Percentiles rank a stretch among this genome's conserved stretches.
Conservation (phyloP, 306 rosid species). For the Glycine latifolia region DNA sequence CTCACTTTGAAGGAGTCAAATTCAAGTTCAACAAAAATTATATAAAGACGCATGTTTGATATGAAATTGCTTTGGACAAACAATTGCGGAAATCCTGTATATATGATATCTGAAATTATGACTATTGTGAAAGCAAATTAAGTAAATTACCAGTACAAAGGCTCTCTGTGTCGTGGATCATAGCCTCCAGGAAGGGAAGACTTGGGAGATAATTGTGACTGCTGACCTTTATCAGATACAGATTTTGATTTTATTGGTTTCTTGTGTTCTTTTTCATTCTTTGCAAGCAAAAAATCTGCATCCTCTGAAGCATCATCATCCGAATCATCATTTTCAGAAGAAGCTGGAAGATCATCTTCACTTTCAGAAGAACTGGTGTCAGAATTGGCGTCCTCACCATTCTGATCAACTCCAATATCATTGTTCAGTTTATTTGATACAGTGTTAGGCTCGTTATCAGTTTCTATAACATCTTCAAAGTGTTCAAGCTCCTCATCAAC, state of each 20-base stretch:
- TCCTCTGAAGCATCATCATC: conserved; percentile 73
- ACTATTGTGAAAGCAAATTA: conserved; percentile 7
- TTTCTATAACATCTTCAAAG: conserved; percentile 81
- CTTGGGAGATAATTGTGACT: conserved; percentile 52
- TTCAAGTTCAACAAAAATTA: no score
- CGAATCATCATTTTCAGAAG: conserved; percentile 73
- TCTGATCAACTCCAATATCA: conserved; percentile 39
- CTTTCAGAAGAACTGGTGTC: conserved; percentile 68
- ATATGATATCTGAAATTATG: conserved; percentile 2
- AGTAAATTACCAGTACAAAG: conserved; percentile 75
- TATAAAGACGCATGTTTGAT: neutral
- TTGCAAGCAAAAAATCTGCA: conserved; percentile 51
- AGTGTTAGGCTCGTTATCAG: conserved; percentile 56
- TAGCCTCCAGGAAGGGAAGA: conserved; percentile 82
- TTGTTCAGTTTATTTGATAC: conserved; percentile 48
- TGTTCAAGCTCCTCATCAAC: conserved; percentile 90
- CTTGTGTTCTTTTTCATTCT: conserved; percentile 46
- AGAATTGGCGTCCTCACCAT: conserved; percentile 49
- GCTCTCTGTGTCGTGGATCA: conserved; percentile 85
- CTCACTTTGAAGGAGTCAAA: neutral
- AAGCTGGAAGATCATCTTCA: conserved; percentile 61
- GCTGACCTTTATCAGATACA: conserved; percentile 43
- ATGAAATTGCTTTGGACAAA: conserved; percentile 15
- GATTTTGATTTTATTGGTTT: conserved; percentile 49
- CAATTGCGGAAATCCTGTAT: neutral